Percentiles rank a stretch among this genome's conserved stretches.
Conservation (phyloP, 164 flowering plant species). For the Magnolia sinica region DNA sequence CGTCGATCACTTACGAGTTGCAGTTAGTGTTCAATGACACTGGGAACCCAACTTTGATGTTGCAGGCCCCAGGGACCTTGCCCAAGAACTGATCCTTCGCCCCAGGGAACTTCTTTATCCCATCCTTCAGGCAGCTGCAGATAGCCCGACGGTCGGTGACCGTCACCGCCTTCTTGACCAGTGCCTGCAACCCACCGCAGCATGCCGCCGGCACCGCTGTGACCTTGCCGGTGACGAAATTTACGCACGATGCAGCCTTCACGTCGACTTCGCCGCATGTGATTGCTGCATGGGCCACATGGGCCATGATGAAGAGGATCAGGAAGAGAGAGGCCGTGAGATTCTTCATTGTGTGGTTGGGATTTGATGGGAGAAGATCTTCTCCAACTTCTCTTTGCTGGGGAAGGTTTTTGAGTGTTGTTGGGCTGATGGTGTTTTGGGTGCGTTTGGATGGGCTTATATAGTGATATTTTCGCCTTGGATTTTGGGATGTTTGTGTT, state of each 20-base stretch:
- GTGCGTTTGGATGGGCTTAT: not conserved
- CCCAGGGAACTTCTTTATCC: conserved; percentile 19
- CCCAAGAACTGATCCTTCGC: conserved; percentile 38
- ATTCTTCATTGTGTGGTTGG: conserved; percentile 25
- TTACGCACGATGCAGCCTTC: conserved; percentile 34
- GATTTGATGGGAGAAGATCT: not conserved
- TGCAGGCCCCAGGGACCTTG: conserved; percentile 37
- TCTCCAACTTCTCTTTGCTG: not conserved
- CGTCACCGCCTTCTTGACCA: conserved; percentile 24
- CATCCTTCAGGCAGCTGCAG: conserved; percentile 42
- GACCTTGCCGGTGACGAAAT: conserved; percentile 33
- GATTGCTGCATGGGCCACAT: conserved; percentile 22
- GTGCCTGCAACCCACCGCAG: conserved; percentile 37
- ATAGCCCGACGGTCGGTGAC: conserved; percentile 36
- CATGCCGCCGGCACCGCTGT: conserved; percentile 28
- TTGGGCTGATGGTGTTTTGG: not conserved
- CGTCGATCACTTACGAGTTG: conserved; percentile 25
- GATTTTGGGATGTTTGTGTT: not conserved
- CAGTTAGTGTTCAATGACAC: conserved; percentile 36
- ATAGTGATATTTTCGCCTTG: not conserved
- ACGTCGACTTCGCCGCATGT: conserved; percentile 24
- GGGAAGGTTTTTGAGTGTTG: not conserved
- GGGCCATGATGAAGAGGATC: conserved; percentile 24
- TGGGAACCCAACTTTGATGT: conserved; percentile 44
- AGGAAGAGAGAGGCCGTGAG: conserved; percentile 19